Percentiles rank a stretch among this genome's conserved stretches.
Evolutionary conservation across 2,329 filamentous ascomycete genomes (phyloP).

Genomic region (Fusarium zealandicum): DNA sequence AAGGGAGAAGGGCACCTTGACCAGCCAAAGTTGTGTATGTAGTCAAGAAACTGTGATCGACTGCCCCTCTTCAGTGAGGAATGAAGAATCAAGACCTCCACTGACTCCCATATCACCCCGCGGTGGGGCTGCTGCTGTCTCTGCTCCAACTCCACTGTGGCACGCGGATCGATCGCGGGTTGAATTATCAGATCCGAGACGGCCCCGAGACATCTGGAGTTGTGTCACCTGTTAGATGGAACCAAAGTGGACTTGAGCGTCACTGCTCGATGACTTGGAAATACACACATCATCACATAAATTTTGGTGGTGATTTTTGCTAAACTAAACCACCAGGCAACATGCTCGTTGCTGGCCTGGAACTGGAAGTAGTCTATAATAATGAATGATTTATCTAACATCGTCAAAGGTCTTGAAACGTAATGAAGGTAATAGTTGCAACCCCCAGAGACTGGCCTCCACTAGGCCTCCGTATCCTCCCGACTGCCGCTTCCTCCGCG

Average conservation of each 20-base stretch:
- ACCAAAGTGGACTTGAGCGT: slow-evolving; percentile 11
- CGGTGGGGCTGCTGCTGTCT: slow-evolving; percentile 22
- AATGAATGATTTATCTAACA: slow-evolving; percentile 26
- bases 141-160: slow-evolving; percentile 15
- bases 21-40: too few species aligned
- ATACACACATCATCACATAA: background rate
- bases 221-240: background rate
- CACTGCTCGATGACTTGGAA: background rate
- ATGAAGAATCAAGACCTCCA: background rate
- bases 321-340: slow-evolving; percentile 33
- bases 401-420: slow-evolving; percentile 26
- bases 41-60: background rate
- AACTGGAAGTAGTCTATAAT: slow-evolving; percentile 29
- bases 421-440: slow-evolving; percentile 24
- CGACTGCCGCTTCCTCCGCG: slow-evolving; percentile 2
- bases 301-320: slow-evolving; percentile 20
- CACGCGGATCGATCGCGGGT: background rate
- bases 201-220: background rate
- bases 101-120: slow-evolving; percentile 8
- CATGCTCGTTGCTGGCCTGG: slow-evolving; percentile 13
- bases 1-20: too few species aligned
- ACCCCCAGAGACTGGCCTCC: slow-evolving; percentile 5
- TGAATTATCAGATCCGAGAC: slow-evolving; percentile 6
- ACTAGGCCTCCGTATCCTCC: background rate
- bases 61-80: slow-evolving; percentile 23